Base-by-base conservation (phyloP, 208 protist genomes). In the Crithidia expoeki region DNA sequence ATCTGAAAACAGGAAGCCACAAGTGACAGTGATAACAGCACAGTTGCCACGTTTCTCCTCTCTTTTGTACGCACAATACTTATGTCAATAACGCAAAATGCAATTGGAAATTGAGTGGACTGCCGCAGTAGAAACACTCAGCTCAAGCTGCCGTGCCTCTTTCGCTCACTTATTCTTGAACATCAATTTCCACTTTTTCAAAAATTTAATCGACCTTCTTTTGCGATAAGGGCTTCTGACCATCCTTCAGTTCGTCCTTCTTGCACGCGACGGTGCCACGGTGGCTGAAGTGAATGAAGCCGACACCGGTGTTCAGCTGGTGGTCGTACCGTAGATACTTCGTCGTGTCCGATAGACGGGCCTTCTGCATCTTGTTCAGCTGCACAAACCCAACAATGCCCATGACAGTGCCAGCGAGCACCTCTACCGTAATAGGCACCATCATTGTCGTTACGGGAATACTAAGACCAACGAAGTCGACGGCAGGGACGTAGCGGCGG, bases 221-320 rank as follows among this genome's bases (percentile, higher is more conserved):
- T 56, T 72, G 65, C 44, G 50, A 19, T 30, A 64, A 44, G 4
- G 68, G 42, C 68, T 94, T 94, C 36, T 69, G 72, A 0, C 34
- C 57, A n/a, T 71, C 57, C 14, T 72, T 62, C 34, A 74, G 53
- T 59, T 72, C 72, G 34, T 78, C 66, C 40, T 68, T 72, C 59
- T 49, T 56, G 71, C 63, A 72, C 38, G 68, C 73, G 5, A 83
- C 53, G 16, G 76, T 72, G 38, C 89, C 92, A 46, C 92, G 89
- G 67, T 96, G 92, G 64, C 94, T 95, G 55, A 96, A 96, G 73
- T 94, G 88, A 44, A 93, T 85, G 67, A 96, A 95, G 25, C 73
- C 85, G 16, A 89, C 57, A 11, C 86, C 85, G 12, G 88, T 94
- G 60, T 83, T 79, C 71, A 89, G 69, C 27, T 80, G 64, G 34